Percentiles rank a stretch among this genome's conserved stretches.
These are phyloP conservation scores for Neurospora sp. DNA, from an alignment of 495 filamentous ascomycete genomes.

Conservation along the genomic window DNA sequence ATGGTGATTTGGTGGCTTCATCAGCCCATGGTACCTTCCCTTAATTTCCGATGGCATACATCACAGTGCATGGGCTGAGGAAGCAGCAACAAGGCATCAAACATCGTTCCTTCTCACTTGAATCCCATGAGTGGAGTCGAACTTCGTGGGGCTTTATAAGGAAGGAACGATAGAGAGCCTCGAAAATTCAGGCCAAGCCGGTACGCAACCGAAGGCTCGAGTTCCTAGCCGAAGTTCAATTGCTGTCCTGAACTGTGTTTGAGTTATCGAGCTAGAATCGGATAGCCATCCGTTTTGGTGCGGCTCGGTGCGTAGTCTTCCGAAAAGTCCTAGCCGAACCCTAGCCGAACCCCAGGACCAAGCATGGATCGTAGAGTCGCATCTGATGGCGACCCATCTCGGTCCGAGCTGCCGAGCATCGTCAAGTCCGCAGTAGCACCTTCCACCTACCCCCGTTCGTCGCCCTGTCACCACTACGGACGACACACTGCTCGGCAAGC, in stretches of 20 bases:
- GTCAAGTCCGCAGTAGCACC: too few species aligned
- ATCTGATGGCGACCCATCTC: neutral
- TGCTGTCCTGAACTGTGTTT: neutral
- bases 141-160: neutral
- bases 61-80: neutral
- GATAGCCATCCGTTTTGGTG: too few species aligned
- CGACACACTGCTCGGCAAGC: neutral
- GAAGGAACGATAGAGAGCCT: neutral
- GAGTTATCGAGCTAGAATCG: too few species aligned
- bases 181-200: neutral
- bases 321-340: too few species aligned
- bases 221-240: too few species aligned
- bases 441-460: neutral
- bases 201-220: too few species aligned
- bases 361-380: neutral
- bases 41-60: neutral
- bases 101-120: neutral
- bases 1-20: neutral
- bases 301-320: too few species aligned
- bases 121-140: neutral
- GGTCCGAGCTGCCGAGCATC: neutral
- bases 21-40: neutral
- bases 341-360: neutral
- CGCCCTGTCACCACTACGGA: neutral
- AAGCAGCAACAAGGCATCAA: neutral